phyloP scores from a whole-genome alignment of 75 land plant species.

The Chamaecyparis obtusa region DNA sequence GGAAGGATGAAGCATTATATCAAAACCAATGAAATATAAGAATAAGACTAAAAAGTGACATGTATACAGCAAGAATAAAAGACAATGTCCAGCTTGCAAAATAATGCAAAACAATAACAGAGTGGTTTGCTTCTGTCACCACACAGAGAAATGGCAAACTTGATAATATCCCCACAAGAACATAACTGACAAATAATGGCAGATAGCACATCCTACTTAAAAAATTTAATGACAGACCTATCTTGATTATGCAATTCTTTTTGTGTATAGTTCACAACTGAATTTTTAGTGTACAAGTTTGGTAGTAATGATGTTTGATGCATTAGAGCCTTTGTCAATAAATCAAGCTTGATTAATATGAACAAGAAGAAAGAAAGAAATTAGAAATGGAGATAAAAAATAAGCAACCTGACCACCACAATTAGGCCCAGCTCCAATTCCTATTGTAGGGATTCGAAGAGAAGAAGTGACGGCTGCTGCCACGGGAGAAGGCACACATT shows the following conservation, averaged over 20 bases:
- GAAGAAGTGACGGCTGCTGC: constrained; percentile 93
- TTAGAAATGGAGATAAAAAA: neutral
- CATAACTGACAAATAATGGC: neutral
- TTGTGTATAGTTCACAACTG: neutral
- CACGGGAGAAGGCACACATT: constrained; percentile 91
- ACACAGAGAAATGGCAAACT: neutral
- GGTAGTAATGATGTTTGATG: neutral
- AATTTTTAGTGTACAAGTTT: neutral
- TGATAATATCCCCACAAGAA: neutral
- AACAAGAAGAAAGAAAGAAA: neutral
- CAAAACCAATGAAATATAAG: neutral
- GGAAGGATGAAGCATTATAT: neutral
- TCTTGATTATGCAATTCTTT: neutral
- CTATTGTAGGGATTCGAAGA: constrained; percentile 88
- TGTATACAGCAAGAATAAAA: neutral
- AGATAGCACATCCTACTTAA: neutral
- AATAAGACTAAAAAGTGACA: neutral
- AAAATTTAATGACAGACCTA: neutral
- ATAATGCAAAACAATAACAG: neutral
- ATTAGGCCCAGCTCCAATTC: constrained; percentile 97
- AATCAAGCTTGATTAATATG: neutral
- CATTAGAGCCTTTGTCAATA: neutral
- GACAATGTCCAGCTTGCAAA: neutral
- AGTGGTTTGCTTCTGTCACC: neutral
- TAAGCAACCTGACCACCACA: constrained; percentile 91